Conservation (phyloP, 441 rosid genomes). For the Theobroma grandiflorum region DNA sequence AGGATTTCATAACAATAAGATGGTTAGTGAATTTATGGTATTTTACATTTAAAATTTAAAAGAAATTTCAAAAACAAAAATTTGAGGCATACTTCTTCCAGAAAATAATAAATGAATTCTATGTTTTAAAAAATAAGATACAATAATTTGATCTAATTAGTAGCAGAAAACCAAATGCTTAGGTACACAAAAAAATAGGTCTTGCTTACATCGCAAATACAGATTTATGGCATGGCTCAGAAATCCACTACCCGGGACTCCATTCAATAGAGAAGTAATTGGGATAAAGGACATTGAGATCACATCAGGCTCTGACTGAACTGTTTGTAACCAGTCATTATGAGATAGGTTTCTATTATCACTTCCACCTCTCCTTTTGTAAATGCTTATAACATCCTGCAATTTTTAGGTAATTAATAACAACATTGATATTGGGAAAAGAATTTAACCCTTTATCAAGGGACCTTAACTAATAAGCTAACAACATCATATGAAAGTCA, state of each 20-base stretch:
- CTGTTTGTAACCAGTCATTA: conserved; percentile 91
- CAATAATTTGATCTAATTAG: neutral
- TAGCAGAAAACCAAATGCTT: neutral
- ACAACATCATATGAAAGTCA: neutral
- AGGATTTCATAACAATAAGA: neutral
- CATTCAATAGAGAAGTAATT: conserved; percentile 87
- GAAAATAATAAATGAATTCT: conserved; percentile 69
- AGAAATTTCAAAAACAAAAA: neutral
- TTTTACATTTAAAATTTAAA: neutral
- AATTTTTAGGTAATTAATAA: conserved; percentile 21
- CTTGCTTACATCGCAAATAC: conserved; percentile 84
- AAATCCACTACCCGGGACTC: conserved; percentile 92
- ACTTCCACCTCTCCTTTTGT: conserved; percentile 94
- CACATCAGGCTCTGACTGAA: conserved; percentile 90
- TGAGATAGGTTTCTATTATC: conserved; percentile 68
- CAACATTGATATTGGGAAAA: neutral
- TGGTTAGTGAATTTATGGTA: neutral
- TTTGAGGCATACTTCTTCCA: neutral
- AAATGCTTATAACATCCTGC: conserved; percentile 76
- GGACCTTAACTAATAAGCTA: neutral
- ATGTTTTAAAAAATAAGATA: conserved; percentile 59
- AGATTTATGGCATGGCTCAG: conserved; percentile 96
- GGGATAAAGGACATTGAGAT: conserved; percentile 95
- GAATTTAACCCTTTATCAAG: neutral
- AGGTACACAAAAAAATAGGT: neutral